Conservation (phyloP, 1,139 yeast genomes). For the Geotrichum bryndzae region DNA sequence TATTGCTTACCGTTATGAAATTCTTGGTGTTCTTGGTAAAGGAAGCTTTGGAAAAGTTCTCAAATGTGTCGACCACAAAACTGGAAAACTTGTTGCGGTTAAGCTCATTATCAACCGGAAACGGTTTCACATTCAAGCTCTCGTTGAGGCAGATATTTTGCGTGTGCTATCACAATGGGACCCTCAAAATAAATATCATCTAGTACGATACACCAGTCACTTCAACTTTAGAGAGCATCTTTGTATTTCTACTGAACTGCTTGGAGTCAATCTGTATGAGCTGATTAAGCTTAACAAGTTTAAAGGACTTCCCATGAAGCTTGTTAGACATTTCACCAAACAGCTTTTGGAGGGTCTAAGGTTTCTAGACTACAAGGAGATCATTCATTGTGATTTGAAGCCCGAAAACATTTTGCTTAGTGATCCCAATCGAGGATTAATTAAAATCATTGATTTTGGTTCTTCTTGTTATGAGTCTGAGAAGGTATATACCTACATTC, state of each 20-base stretch:
- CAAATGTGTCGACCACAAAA: conserved; percentile 63
- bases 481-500: conserved; percentile 88
- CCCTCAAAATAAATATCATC: conserved; percentile 38
- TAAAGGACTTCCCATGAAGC: conserved; percentile 51
- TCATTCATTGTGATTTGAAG: conserved; percentile 87
- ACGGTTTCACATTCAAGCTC: conserved; percentile 72
- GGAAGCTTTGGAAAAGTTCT: conserved; percentile 85
- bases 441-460: conserved; percentile 94
- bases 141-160: conserved; percentile 67
- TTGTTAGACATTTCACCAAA: conserved; percentile 47
- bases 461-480: conserved; percentile 91
- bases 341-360: conserved; percentile 57
- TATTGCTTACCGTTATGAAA: conserved; percentile 67
- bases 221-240: conserved; percentile 78
- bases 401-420: conserved; percentile 88
- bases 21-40: conserved; percentile 55
- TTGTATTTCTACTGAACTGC: conserved; percentile 70
- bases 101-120: conserved; percentile 72
- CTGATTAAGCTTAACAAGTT: conserved; percentile 55
- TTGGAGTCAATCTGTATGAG: conserved; percentile 64
- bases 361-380: conserved; percentile 50
- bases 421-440: conserved; percentile 76
- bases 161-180: conserved; percentile 47
- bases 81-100: conserved; percentile 54
- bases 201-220: conserved; percentile 58